Percentiles rank a stretch among this genome's conserved stretches.
Evolutionary conservation across 2,329 filamentous ascomycete genomes (phyloP).

Genomic region (Dendrostoma leiphaemia): DNA sequence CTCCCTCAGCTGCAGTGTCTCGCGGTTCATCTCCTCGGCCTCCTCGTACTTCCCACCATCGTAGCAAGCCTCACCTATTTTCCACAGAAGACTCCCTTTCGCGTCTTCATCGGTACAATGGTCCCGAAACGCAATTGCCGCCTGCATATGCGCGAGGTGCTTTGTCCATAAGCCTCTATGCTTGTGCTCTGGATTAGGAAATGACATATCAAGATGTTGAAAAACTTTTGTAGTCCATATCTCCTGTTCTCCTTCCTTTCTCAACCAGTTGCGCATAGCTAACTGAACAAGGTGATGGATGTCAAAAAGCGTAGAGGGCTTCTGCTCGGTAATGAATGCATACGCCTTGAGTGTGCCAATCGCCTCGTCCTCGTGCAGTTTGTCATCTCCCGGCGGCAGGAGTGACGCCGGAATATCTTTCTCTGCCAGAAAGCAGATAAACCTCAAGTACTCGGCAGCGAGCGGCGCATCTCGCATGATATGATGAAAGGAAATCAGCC

Average conservation of each 20-base stretch:
- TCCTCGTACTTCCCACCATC: constrained; percentile 8
- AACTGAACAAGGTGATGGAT: constrained; percentile 33
- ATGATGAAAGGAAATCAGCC: constrained; percentile 33
- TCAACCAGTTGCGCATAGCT: constrained; percentile 29
- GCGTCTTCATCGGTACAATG: too few relatives aligned
- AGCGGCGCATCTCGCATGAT: constrained; percentile 24
- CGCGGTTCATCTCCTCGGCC: constrained; percentile 12
- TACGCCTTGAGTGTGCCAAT: constrained; percentile 27
- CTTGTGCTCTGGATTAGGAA: constrained; percentile 15
- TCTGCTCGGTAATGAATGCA: constrained; percentile 28
- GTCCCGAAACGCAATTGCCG: constrained; percentile 4
- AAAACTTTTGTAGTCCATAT: constrained; percentile 8
- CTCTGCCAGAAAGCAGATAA: constrained; percentile 28
- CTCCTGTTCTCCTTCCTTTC: constrained; percentile 10
- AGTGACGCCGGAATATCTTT: constrained; percentile 29
- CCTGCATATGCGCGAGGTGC: constrained; percentile 24
- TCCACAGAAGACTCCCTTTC: neutral
- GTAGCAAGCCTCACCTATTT: neutral
- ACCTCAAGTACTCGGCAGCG: constrained; percentile 28
- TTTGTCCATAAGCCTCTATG: constrained; percentile 22
- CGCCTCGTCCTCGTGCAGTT: constrained; percentile 22
- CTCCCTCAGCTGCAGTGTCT: constrained; percentile 4
- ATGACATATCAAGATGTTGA: constrained; percentile 12
- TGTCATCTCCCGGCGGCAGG: constrained; percentile 18
- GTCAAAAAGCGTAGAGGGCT: constrained; percentile 21